These are phyloP conservation scores for Cucurbita moschata DNA, from an alignment of 306 rosid genomes.

Conservation along the genomic window DNA sequence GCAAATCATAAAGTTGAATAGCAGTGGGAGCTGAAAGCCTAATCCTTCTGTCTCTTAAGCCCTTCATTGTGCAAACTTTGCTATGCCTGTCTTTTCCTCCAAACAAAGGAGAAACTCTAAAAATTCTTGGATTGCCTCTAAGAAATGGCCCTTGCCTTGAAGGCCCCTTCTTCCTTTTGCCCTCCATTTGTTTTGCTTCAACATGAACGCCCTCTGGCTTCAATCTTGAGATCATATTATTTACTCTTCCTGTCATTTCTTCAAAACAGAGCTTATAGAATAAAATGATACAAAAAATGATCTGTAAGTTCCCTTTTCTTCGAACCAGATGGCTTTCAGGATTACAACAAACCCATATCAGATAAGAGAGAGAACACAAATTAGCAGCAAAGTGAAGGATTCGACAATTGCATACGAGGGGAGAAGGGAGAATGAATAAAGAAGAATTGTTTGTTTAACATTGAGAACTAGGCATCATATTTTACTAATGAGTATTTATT, in stretches of 20 bases:
- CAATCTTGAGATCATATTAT: background rate
- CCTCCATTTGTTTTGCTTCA: background rate
- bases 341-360: background rate
- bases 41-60: conserved; percentile 65
- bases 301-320: too few species aligned
- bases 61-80: conserved; percentile 71
- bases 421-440: background rate
- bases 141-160: conserved; percentile 60
- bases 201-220: background rate
- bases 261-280: background rate
- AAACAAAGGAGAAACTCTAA: conserved; percentile 51
- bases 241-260: background rate
- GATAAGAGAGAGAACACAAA: background rate
- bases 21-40: conserved; percentile 78
- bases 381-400: background rate
- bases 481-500: background rate
- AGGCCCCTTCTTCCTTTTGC: background rate
- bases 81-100: conserved; percentile 89
- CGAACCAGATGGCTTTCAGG: background rate
- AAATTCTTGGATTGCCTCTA: conserved; percentile 60
- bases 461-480: background rate
- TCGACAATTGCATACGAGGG: background rate
- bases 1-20: conserved; percentile 65
- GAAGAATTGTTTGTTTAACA: background rate
- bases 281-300: background rate